These are phyloP conservation scores for Cupressus sempervirens DNA, from an alignment of 75 land plant genomes.

Conservation along the genomic window DNA sequence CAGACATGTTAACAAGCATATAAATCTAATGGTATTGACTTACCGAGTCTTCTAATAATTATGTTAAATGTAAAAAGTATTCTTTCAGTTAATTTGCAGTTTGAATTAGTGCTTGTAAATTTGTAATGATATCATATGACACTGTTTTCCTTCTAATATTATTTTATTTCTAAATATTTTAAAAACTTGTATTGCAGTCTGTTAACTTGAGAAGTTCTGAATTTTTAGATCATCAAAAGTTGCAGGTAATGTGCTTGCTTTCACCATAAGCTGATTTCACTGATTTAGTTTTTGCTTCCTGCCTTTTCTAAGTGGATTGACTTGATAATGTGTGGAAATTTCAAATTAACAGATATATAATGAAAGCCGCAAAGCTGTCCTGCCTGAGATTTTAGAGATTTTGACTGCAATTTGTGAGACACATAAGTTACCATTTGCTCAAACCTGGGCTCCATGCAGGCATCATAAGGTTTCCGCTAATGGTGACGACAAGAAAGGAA, in stretches of 20 bases:
- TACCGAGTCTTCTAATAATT: neutral
- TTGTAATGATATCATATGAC: neutral
- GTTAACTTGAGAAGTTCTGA: slow-evolving; percentile 53
- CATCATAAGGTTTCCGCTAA: slow-evolving; percentile 15
- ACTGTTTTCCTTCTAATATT: neutral
- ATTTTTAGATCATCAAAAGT: slow-evolving; percentile 13
- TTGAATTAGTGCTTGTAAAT: neutral
- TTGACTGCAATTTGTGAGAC: slow-evolving; percentile 46
- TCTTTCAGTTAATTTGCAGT: neutral
- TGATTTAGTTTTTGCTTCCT: neutral
- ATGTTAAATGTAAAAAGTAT: neutral
- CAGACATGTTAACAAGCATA: neutral
- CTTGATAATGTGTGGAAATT: neutral
- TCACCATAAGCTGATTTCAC: neutral
- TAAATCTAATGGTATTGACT: neutral
- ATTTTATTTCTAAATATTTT: neutral
- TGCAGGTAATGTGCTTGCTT: slow-evolving; percentile 26
- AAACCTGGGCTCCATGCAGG: slow-evolving; percentile 68
- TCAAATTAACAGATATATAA: slow-evolving; percentile 23
- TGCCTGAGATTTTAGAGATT: slow-evolving; percentile 59
- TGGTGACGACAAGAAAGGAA: slow-evolving; percentile 36
- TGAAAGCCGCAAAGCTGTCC: slow-evolving; percentile 32
- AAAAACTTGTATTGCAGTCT: slow-evolving; percentile 34
- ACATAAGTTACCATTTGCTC: slow-evolving; percentile 71
- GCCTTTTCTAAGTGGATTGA: neutral